phyloP scores from a whole-genome alignment of 2,329 filamentous ascomycete species.

The Epichloe uncinata region DNA sequence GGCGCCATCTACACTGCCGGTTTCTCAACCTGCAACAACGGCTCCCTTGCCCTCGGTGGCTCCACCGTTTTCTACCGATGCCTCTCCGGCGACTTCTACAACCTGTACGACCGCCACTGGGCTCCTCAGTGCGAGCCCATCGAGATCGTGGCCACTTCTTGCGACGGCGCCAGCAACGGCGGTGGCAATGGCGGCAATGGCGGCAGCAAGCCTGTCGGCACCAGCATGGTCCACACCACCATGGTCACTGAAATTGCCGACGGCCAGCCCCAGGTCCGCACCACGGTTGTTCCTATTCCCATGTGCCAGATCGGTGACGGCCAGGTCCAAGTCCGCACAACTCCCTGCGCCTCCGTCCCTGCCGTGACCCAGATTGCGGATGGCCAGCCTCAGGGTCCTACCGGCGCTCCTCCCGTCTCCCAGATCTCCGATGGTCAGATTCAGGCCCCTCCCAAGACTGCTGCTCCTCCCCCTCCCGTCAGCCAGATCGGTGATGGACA shows the following conservation, averaged over 20 bases:
- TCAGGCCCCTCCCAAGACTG: conserved; percentile 9
- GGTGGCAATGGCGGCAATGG: conserved; percentile 18
- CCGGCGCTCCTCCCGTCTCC: conserved; percentile 21
- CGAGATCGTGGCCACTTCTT: conserved; percentile 37
- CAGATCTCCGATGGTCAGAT: conserved; percentile 24
- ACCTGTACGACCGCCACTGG: conserved; percentile 64
- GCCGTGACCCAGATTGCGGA: conserved; percentile 20
- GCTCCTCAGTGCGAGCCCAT: conserved; percentile 56
- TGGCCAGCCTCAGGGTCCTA: conserved; percentile 16
- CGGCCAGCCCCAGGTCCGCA: conserved; percentile 35
- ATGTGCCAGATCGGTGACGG: conserved; percentile 36
- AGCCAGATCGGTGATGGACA: conserved; percentile 33
- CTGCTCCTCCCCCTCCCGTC: conserved; percentile 14
- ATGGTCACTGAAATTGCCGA: conserved; percentile 34
- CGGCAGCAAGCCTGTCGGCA: conserved; percentile 28
- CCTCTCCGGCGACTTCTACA: conserved; percentile 61
- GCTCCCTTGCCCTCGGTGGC: conserved; percentile 53
- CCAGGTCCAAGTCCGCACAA: conserved; percentile 37
- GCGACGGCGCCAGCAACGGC: conserved; percentile 19
- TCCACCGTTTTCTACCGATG: conserved; percentile 63
- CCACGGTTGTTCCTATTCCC: conserved; percentile 29
- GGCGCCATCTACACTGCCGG: conserved; percentile 62
- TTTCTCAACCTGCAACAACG: conserved; percentile 58
- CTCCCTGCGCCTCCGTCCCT: conserved; percentile 26
- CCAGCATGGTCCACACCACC: conserved; percentile 32